phyloP scores from a whole-genome alignment of 345 rosid species.

The Passiflora organensis region DNA sequence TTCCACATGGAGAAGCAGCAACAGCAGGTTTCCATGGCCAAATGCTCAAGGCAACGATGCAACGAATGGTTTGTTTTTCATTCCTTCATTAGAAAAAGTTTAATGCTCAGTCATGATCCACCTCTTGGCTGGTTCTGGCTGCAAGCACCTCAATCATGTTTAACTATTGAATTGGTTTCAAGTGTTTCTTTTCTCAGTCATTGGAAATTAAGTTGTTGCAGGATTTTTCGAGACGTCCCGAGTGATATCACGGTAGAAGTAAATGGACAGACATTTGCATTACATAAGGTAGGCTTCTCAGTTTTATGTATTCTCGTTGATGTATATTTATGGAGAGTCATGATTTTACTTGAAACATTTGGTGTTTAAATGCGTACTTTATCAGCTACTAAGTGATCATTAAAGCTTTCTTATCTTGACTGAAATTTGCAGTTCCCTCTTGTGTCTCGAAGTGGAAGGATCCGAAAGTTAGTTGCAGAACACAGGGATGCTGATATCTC shows the following conservation, averaged over 20 bases:
- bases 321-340: too few species aligned
- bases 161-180: background rate
- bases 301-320: background rate
- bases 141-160: too few species aligned
- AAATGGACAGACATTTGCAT: conserved; percentile 63
- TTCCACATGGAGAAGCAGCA: conserved; percentile 62
- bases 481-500: conserved; percentile 87
- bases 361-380: too few species aligned
- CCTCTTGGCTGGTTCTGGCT: too few species aligned
- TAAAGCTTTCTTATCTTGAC: conserved; percentile 35
- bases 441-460: conserved; percentile 83
- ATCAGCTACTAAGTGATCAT: too few species aligned
- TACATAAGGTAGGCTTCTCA: conserved; percentile 68
- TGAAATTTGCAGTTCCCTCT: conserved; percentile 71
- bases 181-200: conserved; percentile 7
- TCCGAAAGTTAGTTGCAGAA: conserved; percentile 75
- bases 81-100: background rate
- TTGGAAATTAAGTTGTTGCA: conserved; percentile 24
- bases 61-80: conserved; percentile 67
- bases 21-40: conserved; percentile 59
- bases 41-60: conserved; percentile 72
- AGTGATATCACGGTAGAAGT: conserved; percentile 86
- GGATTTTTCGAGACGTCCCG: conserved; percentile 92
- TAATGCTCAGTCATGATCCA: too few species aligned
- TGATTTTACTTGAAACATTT: too few species aligned